Evolutionary conservation across 768 basidiomycete genomes (phyloP).

Genomic region (Lactarius akahatsu): DNA sequence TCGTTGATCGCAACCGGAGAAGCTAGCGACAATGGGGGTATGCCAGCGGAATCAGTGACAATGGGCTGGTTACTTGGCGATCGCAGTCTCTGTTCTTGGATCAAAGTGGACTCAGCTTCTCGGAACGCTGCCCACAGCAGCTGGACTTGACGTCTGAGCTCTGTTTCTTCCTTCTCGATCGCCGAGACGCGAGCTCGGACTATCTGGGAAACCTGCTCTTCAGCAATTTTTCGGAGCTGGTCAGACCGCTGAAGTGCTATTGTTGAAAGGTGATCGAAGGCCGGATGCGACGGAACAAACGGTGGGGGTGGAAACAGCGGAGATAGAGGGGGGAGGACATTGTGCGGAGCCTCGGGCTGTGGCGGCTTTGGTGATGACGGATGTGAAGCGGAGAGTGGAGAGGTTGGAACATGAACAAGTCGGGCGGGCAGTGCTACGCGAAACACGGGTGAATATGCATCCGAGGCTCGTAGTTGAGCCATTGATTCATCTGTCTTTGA

Average conservation of each 20-base stretch:
- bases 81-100: slow-evolving; percentile 39
- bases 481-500: slow-evolving; percentile 34
- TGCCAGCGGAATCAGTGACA: not conserved
- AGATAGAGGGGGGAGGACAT: slow-evolving; percentile 53
- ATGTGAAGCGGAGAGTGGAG: slow-evolving; percentile 18
- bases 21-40: slow-evolving; percentile 11
- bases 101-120: slow-evolving; percentile 45
- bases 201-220: slow-evolving; percentile 55
- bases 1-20: slow-evolving; percentile 46
- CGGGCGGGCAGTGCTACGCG: slow-evolving; percentile 33
- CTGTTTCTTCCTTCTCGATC: slow-evolving; percentile 54
- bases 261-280: slow-evolving; percentile 62
- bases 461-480: slow-evolving; percentile 31
- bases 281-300: slow-evolving; percentile 71
- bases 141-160: slow-evolving; percentile 58
- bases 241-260: slow-evolving; percentile 57
- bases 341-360: slow-evolving; percentile 24
- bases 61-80: slow-evolving; percentile 20
- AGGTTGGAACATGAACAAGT: slow-evolving; percentile 13
- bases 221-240: slow-evolving; percentile 52
- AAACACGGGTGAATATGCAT: slow-evolving; percentile 40
- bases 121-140: slow-evolving; percentile 60
- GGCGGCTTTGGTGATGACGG: slow-evolving; percentile 14
- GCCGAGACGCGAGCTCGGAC: slow-evolving; percentile 54
- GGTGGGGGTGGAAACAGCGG: slow-evolving; percentile 73